phyloP scores from a whole-genome alignment of 768 basidiomycete species.

The Pilatotrama ljubarskyi region DNA sequence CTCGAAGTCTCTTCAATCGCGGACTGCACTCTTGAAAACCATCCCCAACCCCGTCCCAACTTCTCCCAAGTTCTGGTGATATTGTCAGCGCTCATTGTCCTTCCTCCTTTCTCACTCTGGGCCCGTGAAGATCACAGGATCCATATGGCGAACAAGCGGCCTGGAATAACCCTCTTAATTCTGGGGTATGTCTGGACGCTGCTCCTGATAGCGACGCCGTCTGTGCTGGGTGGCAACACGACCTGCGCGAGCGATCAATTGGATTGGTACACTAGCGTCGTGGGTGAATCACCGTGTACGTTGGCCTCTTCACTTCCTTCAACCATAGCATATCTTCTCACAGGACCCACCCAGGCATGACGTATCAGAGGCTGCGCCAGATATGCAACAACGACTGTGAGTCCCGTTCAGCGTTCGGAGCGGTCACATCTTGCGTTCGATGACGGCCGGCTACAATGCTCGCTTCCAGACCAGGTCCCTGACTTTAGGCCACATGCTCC shows the following conservation, averaged over 20 bases:
- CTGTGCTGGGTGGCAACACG: constrained; percentile 9
- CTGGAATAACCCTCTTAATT: too few species aligned
- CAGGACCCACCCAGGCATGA: constrained; percentile 5
- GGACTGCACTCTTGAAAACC: too few species aligned
- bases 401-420: neutral
- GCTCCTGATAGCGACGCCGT: neutral
- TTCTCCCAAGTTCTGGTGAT: too few species aligned
- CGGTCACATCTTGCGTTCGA: neutral
- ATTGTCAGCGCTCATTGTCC: too few species aligned
- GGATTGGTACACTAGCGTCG: constrained; percentile 19
- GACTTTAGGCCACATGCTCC: neutral
- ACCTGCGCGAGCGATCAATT: constrained; percentile 13
- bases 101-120: too few species aligned
- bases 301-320: neutral
- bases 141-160: too few species aligned
- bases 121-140: too few species aligned
- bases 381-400: constrained; percentile 24
- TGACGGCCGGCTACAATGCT: neutral
- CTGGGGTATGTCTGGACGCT: neutral
- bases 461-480: constrained; percentile 1
- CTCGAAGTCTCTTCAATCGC: too few species aligned
- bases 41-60: too few species aligned
- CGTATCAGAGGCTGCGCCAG: constrained; percentile 19
- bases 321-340: too few species aligned
- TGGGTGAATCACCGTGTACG: constrained; percentile 22